Evolutionary conservation across 352 stramenopile genomes (phyloP).

Genomic region (Phytophthora pinifolia): DNA sequence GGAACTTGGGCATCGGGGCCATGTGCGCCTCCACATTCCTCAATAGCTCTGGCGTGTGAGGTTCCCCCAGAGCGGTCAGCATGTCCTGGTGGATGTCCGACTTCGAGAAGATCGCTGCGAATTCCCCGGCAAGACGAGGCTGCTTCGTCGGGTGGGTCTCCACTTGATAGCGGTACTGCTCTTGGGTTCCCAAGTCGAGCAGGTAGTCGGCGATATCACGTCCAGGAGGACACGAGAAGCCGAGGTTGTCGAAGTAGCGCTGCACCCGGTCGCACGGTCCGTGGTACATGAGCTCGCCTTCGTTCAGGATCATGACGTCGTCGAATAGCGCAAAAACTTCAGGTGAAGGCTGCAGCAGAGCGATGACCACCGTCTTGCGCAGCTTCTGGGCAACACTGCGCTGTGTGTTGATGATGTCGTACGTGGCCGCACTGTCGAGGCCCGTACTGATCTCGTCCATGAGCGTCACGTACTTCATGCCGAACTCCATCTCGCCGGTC

Average conservation of each 20-base stretch:
- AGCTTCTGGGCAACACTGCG: constrained; percentile 13
- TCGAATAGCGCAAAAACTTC: too few species aligned
- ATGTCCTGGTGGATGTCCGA: constrained; percentile 31
- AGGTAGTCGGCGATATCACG: too few species aligned
- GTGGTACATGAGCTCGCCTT: too few species aligned
- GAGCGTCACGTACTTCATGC: constrained; percentile 59
- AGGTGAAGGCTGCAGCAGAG: too few species aligned
- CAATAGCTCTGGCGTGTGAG: neutral
- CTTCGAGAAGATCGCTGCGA: constrained; percentile 23
- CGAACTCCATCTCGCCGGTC: constrained; percentile 81
- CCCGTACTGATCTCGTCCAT: constrained; percentile 91
- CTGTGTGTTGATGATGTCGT: constrained; percentile 52
- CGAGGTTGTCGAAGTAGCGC: too few species aligned
- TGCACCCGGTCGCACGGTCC: too few species aligned
- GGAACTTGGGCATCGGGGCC: neutral
- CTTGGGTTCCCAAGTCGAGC: too few species aligned
- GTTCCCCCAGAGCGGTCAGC: constrained; percentile 20
- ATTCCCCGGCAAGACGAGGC: too few species aligned
- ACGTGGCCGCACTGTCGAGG: constrained; percentile 38
- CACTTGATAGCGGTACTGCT: constrained; percentile 18
- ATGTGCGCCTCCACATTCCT: constrained; percentile 20
- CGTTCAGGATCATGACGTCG: too few species aligned
- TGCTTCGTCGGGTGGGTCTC: constrained; percentile 44
- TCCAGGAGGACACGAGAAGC: too few species aligned
- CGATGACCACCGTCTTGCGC: too few species aligned